Conservation (phyloP, 1,139 yeast species). For the Spencermartinsiella ligniputridi region DNA sequence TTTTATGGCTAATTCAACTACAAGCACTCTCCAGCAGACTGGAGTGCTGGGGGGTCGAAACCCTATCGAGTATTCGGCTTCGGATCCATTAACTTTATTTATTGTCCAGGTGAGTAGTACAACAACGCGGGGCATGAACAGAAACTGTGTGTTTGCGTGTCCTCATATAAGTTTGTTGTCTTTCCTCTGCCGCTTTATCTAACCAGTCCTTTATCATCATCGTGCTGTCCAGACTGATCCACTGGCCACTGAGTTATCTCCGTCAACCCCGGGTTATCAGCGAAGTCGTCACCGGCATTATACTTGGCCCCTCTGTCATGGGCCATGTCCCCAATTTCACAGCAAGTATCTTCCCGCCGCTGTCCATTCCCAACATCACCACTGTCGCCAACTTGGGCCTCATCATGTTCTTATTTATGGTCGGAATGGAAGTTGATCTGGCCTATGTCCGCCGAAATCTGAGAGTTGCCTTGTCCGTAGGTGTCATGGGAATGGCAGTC, state of each 20-base stretch:
- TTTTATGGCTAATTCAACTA: background rate
- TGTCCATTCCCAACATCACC: slow-evolving; percentile 58
- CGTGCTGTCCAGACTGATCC: slow-evolving; percentile 49
- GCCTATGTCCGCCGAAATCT: slow-evolving; percentile 56
- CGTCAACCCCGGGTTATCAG: slow-evolving; percentile 77
- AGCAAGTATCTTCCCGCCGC: slow-evolving; percentile 55
- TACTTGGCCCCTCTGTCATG: slow-evolving; percentile 49
- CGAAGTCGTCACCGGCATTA: slow-evolving; percentile 69
- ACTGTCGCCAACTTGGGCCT: slow-evolving; percentile 70
- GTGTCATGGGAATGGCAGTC: slow-evolving; percentile 62
- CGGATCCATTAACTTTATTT: slow-evolving; percentile 57
- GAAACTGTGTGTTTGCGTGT: background rate
- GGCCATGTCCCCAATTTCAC: slow-evolving; percentile 69
- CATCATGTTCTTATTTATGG: slow-evolving; percentile 64
- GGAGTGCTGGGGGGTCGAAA: slow-evolving; percentile 60
- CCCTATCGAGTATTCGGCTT: slow-evolving; percentile 55
- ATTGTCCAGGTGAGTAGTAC: slow-evolving; percentile 51
- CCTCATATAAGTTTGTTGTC: background rate
- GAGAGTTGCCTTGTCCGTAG: slow-evolving; percentile 60
- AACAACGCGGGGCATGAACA: too few relatives aligned
- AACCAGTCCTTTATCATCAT: slow-evolving; percentile 41
- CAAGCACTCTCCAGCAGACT: slow-evolving; percentile 15
- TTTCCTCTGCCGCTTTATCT: background rate
- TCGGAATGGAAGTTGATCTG: slow-evolving; percentile 74
- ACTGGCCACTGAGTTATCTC: slow-evolving; percentile 53